Base-by-base conservation (phyloP, 2,329 filamentous ascomycete genomes). In the Malbranchea cinnamomea region DNA sequence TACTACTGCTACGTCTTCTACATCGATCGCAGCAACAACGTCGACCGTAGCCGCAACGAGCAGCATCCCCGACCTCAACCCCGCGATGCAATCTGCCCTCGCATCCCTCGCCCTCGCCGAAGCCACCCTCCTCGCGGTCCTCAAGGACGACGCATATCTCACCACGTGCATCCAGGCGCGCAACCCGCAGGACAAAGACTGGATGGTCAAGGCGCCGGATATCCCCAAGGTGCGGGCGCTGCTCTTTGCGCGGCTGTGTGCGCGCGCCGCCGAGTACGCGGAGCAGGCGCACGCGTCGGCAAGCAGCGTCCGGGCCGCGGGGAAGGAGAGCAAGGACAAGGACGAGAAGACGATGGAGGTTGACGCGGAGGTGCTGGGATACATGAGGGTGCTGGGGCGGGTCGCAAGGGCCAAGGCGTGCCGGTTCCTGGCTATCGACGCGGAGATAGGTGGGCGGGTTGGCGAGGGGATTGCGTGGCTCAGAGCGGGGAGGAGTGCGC, bases 131-230 rank as follows among this genome's bases (percentile, higher is more conserved):
- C 68, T 94, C 1, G 83, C 83, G 1, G 83, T 95, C 1, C 54
- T 92, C 28, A 95, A 95, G 44, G 87, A 95, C 48, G 89, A 98
- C 46, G 84, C 87, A 0, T 95, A 94, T 47, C 78, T 87, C 1
- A 74, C 78, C 2, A 70, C 76, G 5, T 77, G 92, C 2, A 74
- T 83, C 1, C 81, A 92, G 45, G 72, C 77, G 33, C 69, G 85
- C 27, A 91, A 92, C 48, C 71, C 76, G 31, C 74, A 77, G 41
- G 83, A 85, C 52, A 83, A 71, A 37, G 87, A 95, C 41, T 98
- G 87, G 87, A 95, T 95, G 84, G 91, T 89, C 53, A 82, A 79
- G 45, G 71, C 83, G 0, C 83, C 87, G 1, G 74, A 83, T 29
- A 81, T 94, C 28, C 79, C 84, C 17, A 85, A 87, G 48, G 84